These are phyloP conservation scores for Rubroshorea leprosula DNA, from an alignment of 345 rosid species.

Conservation along the genomic window DNA sequence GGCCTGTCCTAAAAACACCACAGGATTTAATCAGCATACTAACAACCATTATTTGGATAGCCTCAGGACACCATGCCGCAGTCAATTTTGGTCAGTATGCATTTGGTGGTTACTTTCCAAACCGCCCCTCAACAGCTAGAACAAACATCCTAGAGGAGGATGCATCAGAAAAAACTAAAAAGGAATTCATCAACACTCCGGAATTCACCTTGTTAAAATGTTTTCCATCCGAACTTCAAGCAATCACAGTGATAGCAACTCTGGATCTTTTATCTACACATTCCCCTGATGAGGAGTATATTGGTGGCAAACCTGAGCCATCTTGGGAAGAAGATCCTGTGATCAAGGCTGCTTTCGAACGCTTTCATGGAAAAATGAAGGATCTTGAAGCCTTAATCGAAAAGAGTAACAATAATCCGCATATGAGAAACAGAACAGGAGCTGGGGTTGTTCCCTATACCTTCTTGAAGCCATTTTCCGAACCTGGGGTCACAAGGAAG, in stretches of 20 bases:
- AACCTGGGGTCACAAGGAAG: conserved; percentile 31
- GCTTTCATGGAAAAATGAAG: conserved; percentile 30
- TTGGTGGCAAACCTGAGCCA: conserved; percentile 37
- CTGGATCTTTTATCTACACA: conserved; percentile 42
- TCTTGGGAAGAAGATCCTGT: conserved; percentile 41
- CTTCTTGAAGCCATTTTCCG: conserved; percentile 32
- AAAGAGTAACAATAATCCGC: conserved; percentile 28
- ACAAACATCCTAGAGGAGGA: conserved; percentile 46
- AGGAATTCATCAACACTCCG: conserved; percentile 32
- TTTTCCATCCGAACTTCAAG: conserved; percentile 42
- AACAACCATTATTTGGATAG: conserved; percentile 36
- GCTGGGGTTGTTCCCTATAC: conserved; percentile 43
- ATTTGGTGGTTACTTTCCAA: conserved; percentile 51
- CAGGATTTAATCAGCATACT: conserved; percentile 26
- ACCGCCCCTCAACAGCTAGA: conserved; percentile 41
- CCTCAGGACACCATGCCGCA: conserved; percentile 44
- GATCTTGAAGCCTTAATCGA: conserved; percentile 30
- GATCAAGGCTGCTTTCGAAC: conserved; percentile 24
- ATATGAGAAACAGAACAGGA: conserved; percentile 43
- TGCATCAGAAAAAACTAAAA: conserved; percentile 29
- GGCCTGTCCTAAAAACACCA: conserved; percentile 37
- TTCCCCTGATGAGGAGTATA: conserved; percentile 41
- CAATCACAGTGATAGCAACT: conserved; percentile 32
- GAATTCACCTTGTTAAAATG: conserved; percentile 38
- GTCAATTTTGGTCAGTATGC: conserved; percentile 54